A percentile compares a stretch with the other conserved stretches of the same genome.
phyloP scores from a whole-genome alignment of 768 basidiomycete genomes.

The Crepidotus variabilis region DNA sequence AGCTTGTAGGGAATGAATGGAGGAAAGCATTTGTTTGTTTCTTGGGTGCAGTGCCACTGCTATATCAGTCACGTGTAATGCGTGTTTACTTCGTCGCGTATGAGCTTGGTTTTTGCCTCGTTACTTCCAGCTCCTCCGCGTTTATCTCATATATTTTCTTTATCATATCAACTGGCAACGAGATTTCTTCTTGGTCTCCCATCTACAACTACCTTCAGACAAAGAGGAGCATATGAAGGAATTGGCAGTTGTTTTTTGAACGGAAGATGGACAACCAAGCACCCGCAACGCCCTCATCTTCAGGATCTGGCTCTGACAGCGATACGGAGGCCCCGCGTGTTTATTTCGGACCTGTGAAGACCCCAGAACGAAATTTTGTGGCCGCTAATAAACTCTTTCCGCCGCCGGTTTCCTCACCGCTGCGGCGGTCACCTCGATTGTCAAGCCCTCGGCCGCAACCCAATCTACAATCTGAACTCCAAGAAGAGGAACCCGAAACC shows the following conservation, averaged over 20 bases:
- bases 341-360: conserved; percentile 48
- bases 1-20: not conserved
- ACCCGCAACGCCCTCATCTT: conserved; percentile 20
- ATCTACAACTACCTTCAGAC: too few species aligned
- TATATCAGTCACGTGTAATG: conserved; percentile 19
- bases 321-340: conserved; percentile 42
- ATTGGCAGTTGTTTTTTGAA: not conserved
- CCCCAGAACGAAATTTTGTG: conserved; percentile 48
- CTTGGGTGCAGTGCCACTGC: not conserved
- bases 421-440: conserved; percentile 50
- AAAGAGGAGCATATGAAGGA: not conserved
- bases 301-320: conserved; percentile 29
- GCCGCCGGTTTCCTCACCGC: conserved; percentile 21
- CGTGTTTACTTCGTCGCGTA: conserved; percentile 25
- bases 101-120: conserved; percentile 15
- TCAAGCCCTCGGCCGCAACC: conserved; percentile 35
- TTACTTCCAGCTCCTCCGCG: conserved; percentile 5
- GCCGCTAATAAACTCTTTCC: conserved; percentile 28
- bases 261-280: conserved; percentile 17
- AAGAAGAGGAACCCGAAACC: conserved; percentile 20
- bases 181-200: not conserved
- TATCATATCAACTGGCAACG: not conserved
- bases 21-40: not conserved
- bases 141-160: not conserved
- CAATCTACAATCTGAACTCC: conserved; percentile 11